Evolutionary conservation across 495 filamentous ascomycete genomes (phyloP), one percentile per base, ranked within the genome.

Genomic region (Penicillium mononematosum): DNA sequence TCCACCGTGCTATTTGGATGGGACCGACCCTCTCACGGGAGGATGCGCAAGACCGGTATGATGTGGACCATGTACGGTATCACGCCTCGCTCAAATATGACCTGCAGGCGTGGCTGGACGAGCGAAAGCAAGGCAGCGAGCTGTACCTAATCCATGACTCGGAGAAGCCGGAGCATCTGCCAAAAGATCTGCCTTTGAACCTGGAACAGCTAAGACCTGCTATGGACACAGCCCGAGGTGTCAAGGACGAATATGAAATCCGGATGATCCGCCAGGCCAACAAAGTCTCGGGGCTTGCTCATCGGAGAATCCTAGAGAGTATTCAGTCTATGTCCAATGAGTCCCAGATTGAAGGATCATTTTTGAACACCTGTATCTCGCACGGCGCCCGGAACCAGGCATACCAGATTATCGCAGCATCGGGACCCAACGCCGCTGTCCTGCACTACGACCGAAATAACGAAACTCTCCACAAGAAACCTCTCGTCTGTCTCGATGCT

Each of bases 1-100:
- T 92, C 45, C 88, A 89, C 45, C 84, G 81, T 50, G 92, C 96
- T 5, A 90, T 98, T 63, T 98, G 94, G 94, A 88, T 88, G 53
- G 95, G 94, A n/a, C 84, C 96, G 20, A 94, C 94, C 1, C 72
- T 95, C 48, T 84, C 83, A 8, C 66, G 78, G 42, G 79, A 89
- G 36, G 89, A 96, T 60, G 94, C 93, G 16, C 73, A 83, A 56
- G 61, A 68, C 31, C 72, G 65, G 42, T 96, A 88, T 70, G 91
- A 98, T 66, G 82, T 97, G 61, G 93, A 97, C 65, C 77, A 79
- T 8, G 89, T 90, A 45, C 78, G 77, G 29, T 84, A 85, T 56
- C 83, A 83, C 10, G 80, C 74, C 50, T 84, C 89, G 22, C 70
- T 96, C 32, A 82, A 87, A 63, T 66, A 76, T 29, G 78, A 82